Conservation (phyloP, 805 yeast species). For the Lipomyces kockii region DNA sequence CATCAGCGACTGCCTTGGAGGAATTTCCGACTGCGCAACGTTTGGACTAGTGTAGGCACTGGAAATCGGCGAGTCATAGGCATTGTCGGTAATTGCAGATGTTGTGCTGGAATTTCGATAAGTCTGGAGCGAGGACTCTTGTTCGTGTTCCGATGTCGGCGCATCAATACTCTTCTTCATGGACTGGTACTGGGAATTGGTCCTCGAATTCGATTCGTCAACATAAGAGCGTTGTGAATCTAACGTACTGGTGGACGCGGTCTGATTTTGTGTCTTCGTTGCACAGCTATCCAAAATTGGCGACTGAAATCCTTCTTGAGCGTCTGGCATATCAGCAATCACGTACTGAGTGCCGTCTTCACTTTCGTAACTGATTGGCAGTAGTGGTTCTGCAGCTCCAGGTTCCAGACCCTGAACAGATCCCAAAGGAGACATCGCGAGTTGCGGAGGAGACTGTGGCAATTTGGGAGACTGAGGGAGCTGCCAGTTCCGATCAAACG, state of each 20-base stretch:
- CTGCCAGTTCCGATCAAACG: slow-evolving; percentile 34
- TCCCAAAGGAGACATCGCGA: slow-evolving; percentile 9
- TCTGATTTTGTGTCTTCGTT: slow-evolving; percentile 1
- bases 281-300: neutral
- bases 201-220: slow-evolving; percentile 8
- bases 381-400: neutral
- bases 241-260: slow-evolving; percentile 3
- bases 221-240: slow-evolving; percentile 9
- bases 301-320: neutral
- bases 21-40: neutral
- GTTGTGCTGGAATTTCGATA: neutral
- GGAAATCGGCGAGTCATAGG: neutral
- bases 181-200: slow-evolving; percentile 6
- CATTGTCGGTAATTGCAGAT: neutral
- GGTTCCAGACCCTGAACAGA: neutral
- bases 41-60: neutral
- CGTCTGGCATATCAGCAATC: neutral
- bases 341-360: neutral
- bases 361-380: neutral
- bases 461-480: slow-evolving; percentile 26
- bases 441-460: slow-evolving; percentile 19
- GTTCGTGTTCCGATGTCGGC: neutral
- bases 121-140: neutral
- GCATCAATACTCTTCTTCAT: neutral
- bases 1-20: neutral